These are phyloP conservation scores for Wallacemonas sp. DNA, from an alignment of 208 protist genomes.

Conservation along the genomic window DNA sequence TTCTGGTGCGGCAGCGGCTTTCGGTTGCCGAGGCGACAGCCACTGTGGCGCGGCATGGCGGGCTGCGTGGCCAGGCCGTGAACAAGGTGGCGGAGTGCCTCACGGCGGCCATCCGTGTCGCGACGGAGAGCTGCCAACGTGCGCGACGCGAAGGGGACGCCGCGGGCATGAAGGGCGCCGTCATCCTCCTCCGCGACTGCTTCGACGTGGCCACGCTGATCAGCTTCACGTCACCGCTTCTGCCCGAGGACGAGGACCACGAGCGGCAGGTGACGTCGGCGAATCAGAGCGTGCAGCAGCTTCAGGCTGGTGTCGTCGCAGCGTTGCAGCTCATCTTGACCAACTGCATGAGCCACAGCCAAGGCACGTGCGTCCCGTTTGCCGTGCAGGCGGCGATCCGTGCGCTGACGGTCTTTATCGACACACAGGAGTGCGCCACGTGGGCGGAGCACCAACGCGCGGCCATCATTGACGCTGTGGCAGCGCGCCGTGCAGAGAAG, in stretches of 20 bases:
- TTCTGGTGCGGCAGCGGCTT: slow-evolving; percentile 49
- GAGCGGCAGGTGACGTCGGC: slow-evolving; percentile 73
- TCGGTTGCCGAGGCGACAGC: slow-evolving; percentile 15
- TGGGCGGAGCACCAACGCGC: slow-evolving; percentile 40
- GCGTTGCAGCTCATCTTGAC: slow-evolving; percentile 56
- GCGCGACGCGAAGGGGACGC: slow-evolving; percentile 30
- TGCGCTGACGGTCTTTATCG: slow-evolving; percentile 73
- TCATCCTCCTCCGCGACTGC: slow-evolving; percentile 58
- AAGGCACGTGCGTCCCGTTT: slow-evolving; percentile 29
- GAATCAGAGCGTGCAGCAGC: slow-evolving; percentile 55
- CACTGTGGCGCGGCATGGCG: not conserved
- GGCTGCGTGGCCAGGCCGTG: slow-evolving; percentile 16
- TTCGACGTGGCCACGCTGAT: slow-evolving; percentile 57
- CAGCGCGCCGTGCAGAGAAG: slow-evolving; percentile 17
- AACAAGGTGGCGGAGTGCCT: slow-evolving; percentile 68
- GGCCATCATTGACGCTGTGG: slow-evolving; percentile 22
- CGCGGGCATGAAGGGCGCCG: slow-evolving; percentile 37
- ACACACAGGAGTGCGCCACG: slow-evolving; percentile 41
- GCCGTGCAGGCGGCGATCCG: slow-evolving; percentile 55
- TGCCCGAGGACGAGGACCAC: slow-evolving; percentile 58
- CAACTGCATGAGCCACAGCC: slow-evolving; percentile 48
- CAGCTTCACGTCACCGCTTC: slow-evolving; percentile 60
- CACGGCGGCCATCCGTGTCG: slow-evolving; percentile 57
- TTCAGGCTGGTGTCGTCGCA: slow-evolving; percentile 60
- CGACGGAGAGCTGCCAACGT: slow-evolving; percentile 51